Percentiles rank a stretch among this genome's conserved stretches.
Conservation (phyloP, 139 green algal genomes). For the Chlorella sorokiniana region DNA sequence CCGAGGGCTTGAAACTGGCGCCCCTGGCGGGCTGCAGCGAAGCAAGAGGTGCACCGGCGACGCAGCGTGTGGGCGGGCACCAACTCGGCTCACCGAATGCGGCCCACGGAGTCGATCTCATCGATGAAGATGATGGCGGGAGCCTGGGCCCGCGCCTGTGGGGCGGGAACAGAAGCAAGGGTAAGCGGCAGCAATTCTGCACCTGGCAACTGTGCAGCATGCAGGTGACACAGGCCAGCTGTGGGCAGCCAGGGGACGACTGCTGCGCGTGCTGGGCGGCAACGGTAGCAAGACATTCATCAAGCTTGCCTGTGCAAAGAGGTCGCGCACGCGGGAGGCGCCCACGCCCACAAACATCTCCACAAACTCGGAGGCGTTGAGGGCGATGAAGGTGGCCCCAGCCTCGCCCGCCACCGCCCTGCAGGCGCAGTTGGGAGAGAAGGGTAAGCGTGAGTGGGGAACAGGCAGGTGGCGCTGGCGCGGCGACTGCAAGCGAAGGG, state of each 20-base stretch:
- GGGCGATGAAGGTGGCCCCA: constrained; percentile 84
- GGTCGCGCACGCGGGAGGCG: constrained; percentile 91
- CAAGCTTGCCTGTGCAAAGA: constrained; percentile 68
- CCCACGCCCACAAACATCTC: constrained; percentile 99
- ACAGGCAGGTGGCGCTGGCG: not conserved
- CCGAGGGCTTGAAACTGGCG: too few species aligned
- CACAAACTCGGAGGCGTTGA: constrained; percentile 94
- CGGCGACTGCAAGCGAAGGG: not conserved
- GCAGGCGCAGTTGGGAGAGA: not conserved
- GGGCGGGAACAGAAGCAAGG: not conserved
- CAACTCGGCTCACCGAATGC: not conserved
- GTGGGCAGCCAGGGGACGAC: not conserved
- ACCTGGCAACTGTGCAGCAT: not conserved
- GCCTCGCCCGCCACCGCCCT: constrained; percentile 84
- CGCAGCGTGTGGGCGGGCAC: not conserved
- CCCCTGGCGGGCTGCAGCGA: not conserved
- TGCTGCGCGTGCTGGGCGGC: not conserved
- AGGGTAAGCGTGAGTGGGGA: not conserved
- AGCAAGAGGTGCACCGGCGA: too few species aligned
- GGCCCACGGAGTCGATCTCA: constrained; percentile 91
- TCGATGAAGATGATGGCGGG: constrained; percentile 98
- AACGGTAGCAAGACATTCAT: not conserved
- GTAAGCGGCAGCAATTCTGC: too few species aligned
- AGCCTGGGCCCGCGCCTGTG: constrained; percentile 68
- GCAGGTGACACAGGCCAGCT: not conserved